Base-by-base conservation (phyloP, 345 rosid species). In the Nasturtium officinale region DNA sequence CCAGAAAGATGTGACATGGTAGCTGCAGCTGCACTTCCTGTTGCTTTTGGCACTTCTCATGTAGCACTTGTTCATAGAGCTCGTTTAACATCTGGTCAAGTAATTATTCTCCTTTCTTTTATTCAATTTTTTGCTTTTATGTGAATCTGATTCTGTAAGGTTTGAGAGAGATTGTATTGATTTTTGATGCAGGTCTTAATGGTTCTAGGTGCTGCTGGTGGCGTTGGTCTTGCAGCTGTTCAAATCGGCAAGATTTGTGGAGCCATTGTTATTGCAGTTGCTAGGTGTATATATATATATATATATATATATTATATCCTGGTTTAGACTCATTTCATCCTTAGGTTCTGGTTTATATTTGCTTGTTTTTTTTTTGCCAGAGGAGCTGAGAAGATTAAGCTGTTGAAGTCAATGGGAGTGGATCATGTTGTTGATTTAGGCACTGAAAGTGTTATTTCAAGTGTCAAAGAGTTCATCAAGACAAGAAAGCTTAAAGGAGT, bases 181-280 rank as follows among this genome's bases (percentile, higher is more conserved):
- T 3, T 26, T 48, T 45, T 52, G 33, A 35, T 60, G 59, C 67
- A 94, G 98, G 98, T 91, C 18, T 79, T 95, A 74, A 61, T 91
- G 73, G 96, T 95, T 82, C 86, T 95, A 48, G 97, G 99, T 28
- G 99, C 99, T 4, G 98, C 97, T 61, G 97, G 99, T 73, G 99
- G 98, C 9, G 99, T 95, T 67, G 99, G 99, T 9, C 81, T 89
- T 69, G 88, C 98, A 30, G 98, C 98, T 50, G 89, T 90, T 5
- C 98, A 95, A 80, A 90, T 95, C 33, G 99, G 94, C 74, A 95
- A 95, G 84, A 86, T 82, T 73, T 76, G 84, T 70, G 92, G 98
- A 9, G 96, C 99, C 70, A 68, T 72, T 79, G 96, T 95, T 32
- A 85, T 95, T 76, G 97, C 94, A 1, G 96, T 83, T 59, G 97